A percentile compares a stretch with the other conserved stretches of the same genome.
These are phyloP conservation scores for Dothideomycetes sp. DNA, from an alignment of 2,329 filamentous ascomycete genomes.

Conservation along the genomic window DNA sequence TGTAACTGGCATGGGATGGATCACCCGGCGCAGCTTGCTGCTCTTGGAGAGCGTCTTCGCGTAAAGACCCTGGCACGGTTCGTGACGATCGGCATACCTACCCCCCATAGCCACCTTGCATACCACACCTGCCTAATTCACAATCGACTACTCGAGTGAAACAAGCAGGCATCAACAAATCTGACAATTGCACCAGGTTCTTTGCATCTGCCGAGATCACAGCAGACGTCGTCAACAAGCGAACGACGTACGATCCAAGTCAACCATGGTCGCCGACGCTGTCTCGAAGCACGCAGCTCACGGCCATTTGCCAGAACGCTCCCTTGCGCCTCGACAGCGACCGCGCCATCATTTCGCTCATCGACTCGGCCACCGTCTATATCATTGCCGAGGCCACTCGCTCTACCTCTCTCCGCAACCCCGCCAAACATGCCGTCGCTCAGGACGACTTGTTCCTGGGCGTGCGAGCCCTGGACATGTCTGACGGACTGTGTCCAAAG, in stretches of 20 bases:
- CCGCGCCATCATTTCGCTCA: constrained; percentile 29
- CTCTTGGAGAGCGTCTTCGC: too few relatives aligned
- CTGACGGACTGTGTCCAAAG: constrained; percentile 26
- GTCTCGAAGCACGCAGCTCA: constrained; percentile 4
- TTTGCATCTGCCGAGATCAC: constrained; percentile 7
- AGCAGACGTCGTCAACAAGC: background rate
- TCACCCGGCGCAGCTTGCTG: too few relatives aligned
- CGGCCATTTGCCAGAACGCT: constrained; percentile 27
- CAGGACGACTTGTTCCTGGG: constrained; percentile 27
- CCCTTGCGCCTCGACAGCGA: constrained; percentile 26
- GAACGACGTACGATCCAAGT: background rate
- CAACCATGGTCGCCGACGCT: background rate
- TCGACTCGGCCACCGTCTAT: constrained; percentile 28
- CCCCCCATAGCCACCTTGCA: too few relatives aligned
- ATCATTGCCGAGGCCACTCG: constrained; percentile 32
- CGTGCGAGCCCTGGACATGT: constrained; percentile 20
- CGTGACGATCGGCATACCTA: too few relatives aligned
- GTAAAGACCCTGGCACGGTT: too few relatives aligned
- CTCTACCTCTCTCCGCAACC: constrained; percentile 19
- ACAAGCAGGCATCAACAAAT: too few relatives aligned
- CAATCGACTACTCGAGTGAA: too few relatives aligned
- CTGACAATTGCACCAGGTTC: too few relatives aligned
- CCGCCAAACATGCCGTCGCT: constrained; percentile 14
- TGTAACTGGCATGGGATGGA: too few relatives aligned
- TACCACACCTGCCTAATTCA: too few relatives aligned